A percentile compares a stretch with the other conserved stretches of the same genome.
phyloP scores from a whole-genome alignment of 2,329 filamentous ascomycete genomes.

The Talaromyces sp. region DNA sequence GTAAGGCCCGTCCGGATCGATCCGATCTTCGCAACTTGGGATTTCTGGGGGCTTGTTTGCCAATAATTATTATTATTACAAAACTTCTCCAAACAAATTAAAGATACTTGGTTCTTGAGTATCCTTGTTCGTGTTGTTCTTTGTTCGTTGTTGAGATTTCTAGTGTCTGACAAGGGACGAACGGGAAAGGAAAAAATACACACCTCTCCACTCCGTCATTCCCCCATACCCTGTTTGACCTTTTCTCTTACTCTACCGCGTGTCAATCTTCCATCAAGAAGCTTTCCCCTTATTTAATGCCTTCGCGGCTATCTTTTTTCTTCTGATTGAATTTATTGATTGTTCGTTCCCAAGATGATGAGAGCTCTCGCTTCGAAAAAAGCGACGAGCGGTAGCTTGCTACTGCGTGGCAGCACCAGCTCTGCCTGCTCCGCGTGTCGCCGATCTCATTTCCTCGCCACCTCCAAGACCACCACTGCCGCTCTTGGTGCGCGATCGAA shows the following conservation, averaged over 20 bases:
- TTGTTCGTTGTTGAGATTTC: neutral
- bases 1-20: neutral
- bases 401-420: conserved; percentile 36
- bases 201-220: conserved; percentile 12
- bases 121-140: neutral
- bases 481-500: conserved; percentile 29
- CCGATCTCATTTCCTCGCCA: conserved; percentile 33
- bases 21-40: conserved; percentile 1
- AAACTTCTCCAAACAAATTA: neutral
- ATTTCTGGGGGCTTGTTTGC: neutral
- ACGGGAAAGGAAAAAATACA: neutral
- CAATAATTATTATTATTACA: neutral
- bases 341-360: conserved; percentile 29
- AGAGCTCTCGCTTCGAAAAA: conserved; percentile 37
- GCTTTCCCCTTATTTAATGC: neutral
- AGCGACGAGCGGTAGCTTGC: conserved; percentile 34
- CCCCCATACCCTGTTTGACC: neutral
- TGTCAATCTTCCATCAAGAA: neutral
- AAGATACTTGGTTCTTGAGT: neutral
- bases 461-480: conserved; percentile 27
- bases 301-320: neutral
- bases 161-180: neutral
- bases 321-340: neutral
- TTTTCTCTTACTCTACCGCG: neutral
- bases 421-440: conserved; percentile 30